phyloP scores from a whole-genome alignment of 2,329 filamentous ascomycete species.

The Beauveria caledonica region DNA sequence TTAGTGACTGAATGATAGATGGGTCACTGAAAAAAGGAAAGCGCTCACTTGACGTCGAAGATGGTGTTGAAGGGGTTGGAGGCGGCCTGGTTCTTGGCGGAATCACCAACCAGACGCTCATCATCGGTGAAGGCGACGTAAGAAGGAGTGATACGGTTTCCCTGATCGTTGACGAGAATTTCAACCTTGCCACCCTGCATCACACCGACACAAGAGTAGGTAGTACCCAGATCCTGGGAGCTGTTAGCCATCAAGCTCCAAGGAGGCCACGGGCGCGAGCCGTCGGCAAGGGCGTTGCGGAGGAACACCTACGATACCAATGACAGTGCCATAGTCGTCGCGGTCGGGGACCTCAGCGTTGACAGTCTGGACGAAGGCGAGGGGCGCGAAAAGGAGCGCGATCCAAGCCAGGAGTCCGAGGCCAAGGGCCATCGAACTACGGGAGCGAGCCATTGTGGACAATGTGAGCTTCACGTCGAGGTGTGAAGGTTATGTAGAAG shows the following conservation, averaged over 20 bases:
- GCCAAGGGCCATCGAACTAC: slow-evolving; percentile 65
- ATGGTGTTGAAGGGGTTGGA: slow-evolving; percentile 69
- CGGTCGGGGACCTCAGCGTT: slow-evolving; percentile 60
- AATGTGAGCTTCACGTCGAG: slow-evolving; percentile 15
- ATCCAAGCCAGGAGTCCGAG: slow-evolving; percentile 90
- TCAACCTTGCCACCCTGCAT: slow-evolving; percentile 95
- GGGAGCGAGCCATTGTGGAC: slow-evolving; percentile 45
- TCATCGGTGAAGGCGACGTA: slow-evolving; percentile 97
- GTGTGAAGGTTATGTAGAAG: slow-evolving; percentile 11
- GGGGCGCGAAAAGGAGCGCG: slow-evolving; percentile 76
- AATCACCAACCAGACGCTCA: slow-evolving; percentile 93
- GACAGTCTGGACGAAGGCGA: slow-evolving; percentile 68
- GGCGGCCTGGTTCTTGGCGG: slow-evolving; percentile 91
- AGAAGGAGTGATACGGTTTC: slow-evolving; percentile 91
- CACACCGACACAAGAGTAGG: slow-evolving; percentile 83
- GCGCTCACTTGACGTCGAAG: slow-evolving; percentile 74
- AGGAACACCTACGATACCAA: slow-evolving; percentile 64
- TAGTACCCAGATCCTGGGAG: slow-evolving; percentile 73
- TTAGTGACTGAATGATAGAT: slow-evolving; percentile 14
- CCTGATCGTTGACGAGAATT: slow-evolving; percentile 93
- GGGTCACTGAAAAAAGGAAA: background rate
- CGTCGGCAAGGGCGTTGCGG: background rate
- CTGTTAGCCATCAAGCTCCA: slow-evolving; percentile 16
- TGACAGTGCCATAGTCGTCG: slow-evolving; percentile 78
- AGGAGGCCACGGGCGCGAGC: background rate